phyloP scores from a whole-genome alignment of 139 green algal species.

The Diplosphaera chodatii region DNA sequence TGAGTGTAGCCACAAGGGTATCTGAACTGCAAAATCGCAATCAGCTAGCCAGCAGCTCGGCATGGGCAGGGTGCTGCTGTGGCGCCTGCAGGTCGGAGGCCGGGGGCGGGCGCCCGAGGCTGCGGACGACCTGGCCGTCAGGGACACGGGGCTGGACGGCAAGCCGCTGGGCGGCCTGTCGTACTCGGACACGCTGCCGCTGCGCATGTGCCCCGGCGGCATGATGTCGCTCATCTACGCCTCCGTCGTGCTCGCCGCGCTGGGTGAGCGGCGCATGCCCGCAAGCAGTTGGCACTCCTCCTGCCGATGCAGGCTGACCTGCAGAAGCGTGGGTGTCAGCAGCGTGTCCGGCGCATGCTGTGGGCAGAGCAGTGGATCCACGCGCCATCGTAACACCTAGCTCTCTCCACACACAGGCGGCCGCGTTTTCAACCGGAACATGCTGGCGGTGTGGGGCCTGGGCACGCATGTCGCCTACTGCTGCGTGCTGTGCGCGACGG shows the following conservation, averaged over 20 bases:
- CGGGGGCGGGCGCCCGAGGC: too few species aligned
- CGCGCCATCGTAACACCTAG: too few species aligned
- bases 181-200: neutral
- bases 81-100: too few species aligned
- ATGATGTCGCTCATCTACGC: neutral
- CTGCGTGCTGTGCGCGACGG: neutral
- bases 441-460: neutral
- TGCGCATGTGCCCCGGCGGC: slow-evolving; percentile 1
- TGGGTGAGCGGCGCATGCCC: neutral
- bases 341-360: too few species aligned
- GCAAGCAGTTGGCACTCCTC: too few species aligned
- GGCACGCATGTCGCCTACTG: neutral
- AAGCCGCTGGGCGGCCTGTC: neutral
- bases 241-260: neutral
- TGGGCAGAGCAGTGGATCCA: too few species aligned
- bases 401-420: neutral
- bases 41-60: too few species aligned
- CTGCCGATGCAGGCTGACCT: too few species aligned
- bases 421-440: neutral
- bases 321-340: too few species aligned
- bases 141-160: neutral
- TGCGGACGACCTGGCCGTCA: neutral
- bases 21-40: too few species aligned
- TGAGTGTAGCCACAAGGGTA: too few species aligned
- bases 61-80: too few species aligned